Conservation (phyloP, 345 rosid genomes). For the Geranium brycei region DNA sequence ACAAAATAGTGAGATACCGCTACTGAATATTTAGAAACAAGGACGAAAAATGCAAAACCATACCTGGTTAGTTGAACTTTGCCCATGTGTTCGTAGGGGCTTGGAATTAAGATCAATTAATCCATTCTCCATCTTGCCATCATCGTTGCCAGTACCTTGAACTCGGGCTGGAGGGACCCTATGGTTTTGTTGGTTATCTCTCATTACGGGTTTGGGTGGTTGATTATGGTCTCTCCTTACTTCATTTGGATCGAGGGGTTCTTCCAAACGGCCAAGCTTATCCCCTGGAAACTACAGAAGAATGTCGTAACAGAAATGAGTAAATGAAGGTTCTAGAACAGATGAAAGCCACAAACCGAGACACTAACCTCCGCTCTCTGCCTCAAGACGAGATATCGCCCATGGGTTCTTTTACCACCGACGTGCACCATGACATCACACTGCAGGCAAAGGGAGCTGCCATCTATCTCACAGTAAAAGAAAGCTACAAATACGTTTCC, state of each 20-base stretch:
- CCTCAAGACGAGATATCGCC: slow-evolving; percentile 52
- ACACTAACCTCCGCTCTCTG: slow-evolving; percentile 60
- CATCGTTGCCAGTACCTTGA: slow-evolving; percentile 22
- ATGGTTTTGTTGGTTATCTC: slow-evolving; percentile 30
- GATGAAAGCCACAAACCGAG: slow-evolving; percentile 17
- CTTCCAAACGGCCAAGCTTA: slow-evolving; percentile 33
- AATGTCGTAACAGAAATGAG: background rate
- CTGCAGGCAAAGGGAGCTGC: slow-evolving; percentile 72
- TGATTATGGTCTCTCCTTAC: slow-evolving; percentile 19
- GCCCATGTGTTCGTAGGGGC: slow-evolving; percentile 42
- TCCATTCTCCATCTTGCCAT: slow-evolving; percentile 22
- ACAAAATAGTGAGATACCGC: background rate
- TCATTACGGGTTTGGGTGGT: slow-evolving; percentile 13
- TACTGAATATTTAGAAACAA: background rate
- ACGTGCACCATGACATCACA: slow-evolving; percentile 79
- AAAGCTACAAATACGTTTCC: slow-evolving; percentile 37
- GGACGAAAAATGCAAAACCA: slow-evolving; percentile 1
- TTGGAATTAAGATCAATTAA: slow-evolving; percentile 71
- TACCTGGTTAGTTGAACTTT: slow-evolving; percentile 51
- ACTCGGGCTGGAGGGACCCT: slow-evolving; percentile 14
- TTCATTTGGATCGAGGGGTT: slow-evolving; percentile 25
- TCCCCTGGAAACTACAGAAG: slow-evolving; percentile 60
- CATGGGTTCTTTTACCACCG: slow-evolving; percentile 69
- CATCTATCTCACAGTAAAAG: slow-evolving; percentile 80
- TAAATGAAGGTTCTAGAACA: background rate